phyloP scores from a whole-genome alignment of 495 filamentous ascomycete genomes.

The Cairneyella variabilis region DNA sequence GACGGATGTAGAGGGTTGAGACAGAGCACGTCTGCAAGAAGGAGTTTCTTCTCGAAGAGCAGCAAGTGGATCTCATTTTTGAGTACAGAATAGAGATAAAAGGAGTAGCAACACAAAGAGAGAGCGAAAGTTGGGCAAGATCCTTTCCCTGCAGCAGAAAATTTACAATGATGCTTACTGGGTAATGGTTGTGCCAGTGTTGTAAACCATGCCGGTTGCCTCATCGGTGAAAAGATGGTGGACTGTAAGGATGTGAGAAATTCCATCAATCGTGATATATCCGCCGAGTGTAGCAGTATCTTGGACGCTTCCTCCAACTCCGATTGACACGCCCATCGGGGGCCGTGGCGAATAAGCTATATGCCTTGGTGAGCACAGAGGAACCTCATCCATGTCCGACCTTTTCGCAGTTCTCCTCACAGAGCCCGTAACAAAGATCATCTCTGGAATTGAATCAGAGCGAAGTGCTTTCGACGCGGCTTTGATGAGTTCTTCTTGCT shows the following conservation, averaged over 20 bases:
- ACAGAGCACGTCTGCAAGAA: too few species aligned
- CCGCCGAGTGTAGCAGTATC: slow-evolving; percentile 1
- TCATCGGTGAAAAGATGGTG: background rate
- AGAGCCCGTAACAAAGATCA: background rate
- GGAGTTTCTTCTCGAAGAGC: too few species aligned
- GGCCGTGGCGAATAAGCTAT: background rate
- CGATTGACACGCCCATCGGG: background rate
- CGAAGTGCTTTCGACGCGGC: background rate
- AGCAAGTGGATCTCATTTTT: too few species aligned
- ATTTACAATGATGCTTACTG: background rate
- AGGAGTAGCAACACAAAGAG: too few species aligned
- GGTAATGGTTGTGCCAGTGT: background rate
- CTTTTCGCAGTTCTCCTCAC: background rate
- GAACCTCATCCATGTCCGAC: background rate
- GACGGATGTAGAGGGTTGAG: too few species aligned
- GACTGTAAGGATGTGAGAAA: background rate
- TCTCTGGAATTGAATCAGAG: background rate
- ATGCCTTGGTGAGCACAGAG: background rate
- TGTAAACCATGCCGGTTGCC: background rate
- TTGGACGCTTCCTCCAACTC: background rate
- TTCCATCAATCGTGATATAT: background rate
- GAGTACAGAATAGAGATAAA: too few species aligned
- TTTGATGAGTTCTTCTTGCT: background rate
- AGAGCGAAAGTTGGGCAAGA: background rate
- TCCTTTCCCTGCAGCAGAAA: background rate